Percentiles rank a stretch among this genome's conserved stretches.
These are phyloP conservation scores for Pseudotulostoma volvatum DNA, from an alignment of 495 filamentous ascomycete species.

Conservation along the genomic window DNA sequence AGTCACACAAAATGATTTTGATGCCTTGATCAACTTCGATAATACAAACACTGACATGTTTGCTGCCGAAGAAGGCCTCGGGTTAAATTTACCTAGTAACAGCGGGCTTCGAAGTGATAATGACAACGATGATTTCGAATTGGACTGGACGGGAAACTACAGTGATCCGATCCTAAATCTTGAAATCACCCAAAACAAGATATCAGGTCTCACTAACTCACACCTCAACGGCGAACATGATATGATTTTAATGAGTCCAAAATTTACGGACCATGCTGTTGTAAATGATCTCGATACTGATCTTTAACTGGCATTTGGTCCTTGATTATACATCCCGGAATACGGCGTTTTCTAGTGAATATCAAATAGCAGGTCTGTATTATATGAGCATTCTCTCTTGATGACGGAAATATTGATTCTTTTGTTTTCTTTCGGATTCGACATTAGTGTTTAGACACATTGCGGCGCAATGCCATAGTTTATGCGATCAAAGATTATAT, in stretches of 20 bases:
- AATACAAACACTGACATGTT: conserved; percentile 26
- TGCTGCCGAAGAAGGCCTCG: conserved; percentile 13
- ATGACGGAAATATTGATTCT: no score
- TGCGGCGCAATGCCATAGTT: no score
- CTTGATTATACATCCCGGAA: no score
- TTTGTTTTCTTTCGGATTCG: no score
- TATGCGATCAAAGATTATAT: no score
- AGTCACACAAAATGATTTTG: conserved; percentile 34
- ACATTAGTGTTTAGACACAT: no score
- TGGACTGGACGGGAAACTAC: not conserved
- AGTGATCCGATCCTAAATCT: not conserved
- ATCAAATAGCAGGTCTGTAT: no score
- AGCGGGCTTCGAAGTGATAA: conserved; percentile 1
- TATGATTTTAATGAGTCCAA: not conserved
- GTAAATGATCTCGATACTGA: no score
- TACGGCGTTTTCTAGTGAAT: no score
- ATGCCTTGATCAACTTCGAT: conserved; percentile 33
- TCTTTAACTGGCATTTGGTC: no score
- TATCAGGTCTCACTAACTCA: not conserved
- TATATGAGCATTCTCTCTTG: no score
- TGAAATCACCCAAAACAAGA: not conserved
- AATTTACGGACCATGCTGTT: not conserved
- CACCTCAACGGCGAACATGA: not conserved
- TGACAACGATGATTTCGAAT: not conserved
- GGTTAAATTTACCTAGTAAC: not conserved